Percentiles rank a stretch among this genome's conserved stretches.
Conservation (phyloP, 2,329 filamentous ascomycete species). For the Monascus ruber region DNA sequence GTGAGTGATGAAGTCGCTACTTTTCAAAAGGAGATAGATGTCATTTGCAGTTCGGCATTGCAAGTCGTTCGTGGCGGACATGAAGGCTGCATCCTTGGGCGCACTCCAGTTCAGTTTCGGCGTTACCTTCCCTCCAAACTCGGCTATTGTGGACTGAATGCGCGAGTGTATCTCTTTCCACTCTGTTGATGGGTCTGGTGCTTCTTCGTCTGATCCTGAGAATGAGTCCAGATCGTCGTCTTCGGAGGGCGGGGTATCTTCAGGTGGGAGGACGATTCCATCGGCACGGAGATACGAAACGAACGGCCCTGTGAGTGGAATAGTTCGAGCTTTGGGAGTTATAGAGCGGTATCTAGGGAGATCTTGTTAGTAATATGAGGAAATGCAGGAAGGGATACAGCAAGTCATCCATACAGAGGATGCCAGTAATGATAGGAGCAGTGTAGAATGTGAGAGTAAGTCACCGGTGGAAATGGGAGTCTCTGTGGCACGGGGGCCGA, state of each 20-base stretch:
- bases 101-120: slow-evolving; percentile 97
- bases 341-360: slow-evolving; percentile 57
- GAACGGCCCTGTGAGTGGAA: slow-evolving; percentile 65
- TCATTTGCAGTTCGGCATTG: slow-evolving; percentile 84
- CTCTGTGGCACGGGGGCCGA: slow-evolving; percentile 11
- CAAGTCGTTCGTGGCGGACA: slow-evolving; percentile 75
- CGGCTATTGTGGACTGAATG: slow-evolving; percentile 65
- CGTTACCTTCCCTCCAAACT: slow-evolving; percentile 73
- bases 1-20: slow-evolving; percentile 86
- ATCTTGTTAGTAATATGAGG: too few species aligned
- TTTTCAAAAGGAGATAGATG: slow-evolving; percentile 86
- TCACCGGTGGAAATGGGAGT: slow-evolving; percentile 71
- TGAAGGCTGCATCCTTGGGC: slow-evolving; percentile 93
- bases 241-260: slow-evolving; percentile 23
- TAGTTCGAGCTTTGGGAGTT: slow-evolving; percentile 75
- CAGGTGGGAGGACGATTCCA: slow-evolving; percentile 66
- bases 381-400: background rate
- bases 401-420: slow-evolving; percentile 44
- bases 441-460: slow-evolving; percentile 76
- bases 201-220: slow-evolving; percentile 45
- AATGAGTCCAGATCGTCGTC: slow-evolving; percentile 41
- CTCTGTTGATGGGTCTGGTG: slow-evolving; percentile 42
- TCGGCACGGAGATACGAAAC: slow-evolving; percentile 82
- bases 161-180: slow-evolving; percentile 63
- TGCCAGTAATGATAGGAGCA: slow-evolving; percentile 95